phyloP scores from a whole-genome alignment of 148 eudicot species.

The Cornus controversa region DNA sequence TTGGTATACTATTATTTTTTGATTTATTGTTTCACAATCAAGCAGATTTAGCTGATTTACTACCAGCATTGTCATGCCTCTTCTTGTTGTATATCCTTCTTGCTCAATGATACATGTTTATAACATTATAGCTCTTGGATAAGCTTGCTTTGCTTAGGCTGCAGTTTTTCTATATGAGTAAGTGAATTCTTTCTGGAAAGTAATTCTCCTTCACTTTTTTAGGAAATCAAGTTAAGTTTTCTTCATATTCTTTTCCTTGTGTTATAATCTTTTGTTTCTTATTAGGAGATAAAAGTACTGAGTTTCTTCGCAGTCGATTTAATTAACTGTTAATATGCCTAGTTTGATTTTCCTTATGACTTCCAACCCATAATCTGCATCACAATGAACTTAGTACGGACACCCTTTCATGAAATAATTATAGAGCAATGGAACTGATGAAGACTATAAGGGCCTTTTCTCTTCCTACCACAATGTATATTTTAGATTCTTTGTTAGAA shows the following conservation, averaged over 20 bases:
- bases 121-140: no score
- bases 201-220: not conserved
- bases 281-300: not conserved
- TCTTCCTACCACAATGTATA: no score
- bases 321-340: no score
- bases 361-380: not conserved
- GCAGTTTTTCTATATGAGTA: not conserved
- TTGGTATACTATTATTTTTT: no score
- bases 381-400: not conserved
- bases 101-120: no score
- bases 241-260: not conserved
- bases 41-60: no score
- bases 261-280: not conserved
- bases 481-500: no score
- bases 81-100: no score
- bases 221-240: not conserved
- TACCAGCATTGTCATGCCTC: no score
- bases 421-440: not conserved
- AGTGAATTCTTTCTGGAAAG: not conserved
- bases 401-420: not conserved
- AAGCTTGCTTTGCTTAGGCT: no score
- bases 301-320: not conserved
- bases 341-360: not conserved
- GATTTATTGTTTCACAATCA: no score
- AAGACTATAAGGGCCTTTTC: no score